Conservation (phyloP, 495 filamentous ascomycete species). For the Achaetomiella virescens region DNA sequence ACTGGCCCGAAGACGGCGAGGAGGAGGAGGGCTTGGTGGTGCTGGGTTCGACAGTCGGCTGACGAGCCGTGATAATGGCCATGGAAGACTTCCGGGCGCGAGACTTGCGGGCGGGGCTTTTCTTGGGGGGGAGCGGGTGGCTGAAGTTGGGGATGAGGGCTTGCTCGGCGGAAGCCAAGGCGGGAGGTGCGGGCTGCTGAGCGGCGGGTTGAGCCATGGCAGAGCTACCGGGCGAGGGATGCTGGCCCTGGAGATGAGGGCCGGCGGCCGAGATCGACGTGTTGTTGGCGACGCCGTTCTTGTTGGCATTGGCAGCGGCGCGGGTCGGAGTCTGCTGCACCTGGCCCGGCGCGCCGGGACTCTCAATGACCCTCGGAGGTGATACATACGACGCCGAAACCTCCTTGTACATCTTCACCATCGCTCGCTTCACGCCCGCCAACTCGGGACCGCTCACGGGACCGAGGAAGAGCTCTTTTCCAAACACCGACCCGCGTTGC, state of each 20-base stretch:
- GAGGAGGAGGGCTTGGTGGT: neutral
- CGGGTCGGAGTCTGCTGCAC: constrained; percentile 3
- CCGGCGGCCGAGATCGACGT: neutral
- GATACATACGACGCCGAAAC: neutral
- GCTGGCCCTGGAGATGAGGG: neutral
- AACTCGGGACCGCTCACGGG: neutral
- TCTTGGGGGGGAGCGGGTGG: neutral
- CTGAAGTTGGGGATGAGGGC: neutral
- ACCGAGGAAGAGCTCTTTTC: neutral
- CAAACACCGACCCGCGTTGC: neutral
- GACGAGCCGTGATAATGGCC: neutral
- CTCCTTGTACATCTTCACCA: neutral
- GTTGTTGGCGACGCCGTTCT: neutral
- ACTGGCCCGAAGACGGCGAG: neutral
- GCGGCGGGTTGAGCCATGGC: neutral
- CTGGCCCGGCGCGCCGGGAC: neutral
- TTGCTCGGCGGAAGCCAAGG: too few species aligned
- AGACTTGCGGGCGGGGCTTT: neutral
- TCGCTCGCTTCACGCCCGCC: neutral
- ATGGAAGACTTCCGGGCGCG: constrained; percentile 6
- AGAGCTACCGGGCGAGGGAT: neutral
- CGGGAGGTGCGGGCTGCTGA: neutral
- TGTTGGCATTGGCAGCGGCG: neutral
- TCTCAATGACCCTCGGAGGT: neutral
- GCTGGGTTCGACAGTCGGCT: neutral